Conservation (phyloP, 441 rosid genomes). For the Syzygium malaccense region DNA sequence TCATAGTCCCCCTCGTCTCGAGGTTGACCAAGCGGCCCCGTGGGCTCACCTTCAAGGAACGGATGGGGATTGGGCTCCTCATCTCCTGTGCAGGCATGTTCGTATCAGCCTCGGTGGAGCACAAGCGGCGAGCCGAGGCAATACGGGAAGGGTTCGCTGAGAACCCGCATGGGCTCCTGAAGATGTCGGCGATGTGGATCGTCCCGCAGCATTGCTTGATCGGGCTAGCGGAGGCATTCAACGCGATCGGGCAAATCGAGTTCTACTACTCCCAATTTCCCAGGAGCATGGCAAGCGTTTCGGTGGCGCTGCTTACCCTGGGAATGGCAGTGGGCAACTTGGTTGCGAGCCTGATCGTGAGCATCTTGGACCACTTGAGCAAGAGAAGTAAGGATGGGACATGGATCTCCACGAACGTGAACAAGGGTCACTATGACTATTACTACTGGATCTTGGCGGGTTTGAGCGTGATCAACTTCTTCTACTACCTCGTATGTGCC, state of each 20-base stretch:
- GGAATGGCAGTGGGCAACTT: conserved; percentile 32
- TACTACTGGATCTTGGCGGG: conserved; percentile 36
- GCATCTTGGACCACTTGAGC: conserved; percentile 10
- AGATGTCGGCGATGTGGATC: conserved; percentile 40
- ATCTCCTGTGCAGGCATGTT: conserved; percentile 25
- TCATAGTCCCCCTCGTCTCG: conserved; percentile 24
- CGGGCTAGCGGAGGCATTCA: conserved; percentile 37
- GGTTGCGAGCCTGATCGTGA: conserved; percentile 28
- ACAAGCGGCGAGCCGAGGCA: conserved; percentile 19
- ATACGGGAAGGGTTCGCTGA: conserved; percentile 15
- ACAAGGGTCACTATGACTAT: conserved; percentile 40
- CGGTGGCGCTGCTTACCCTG: conserved; percentile 25
- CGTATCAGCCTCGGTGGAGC: conserved; percentile 30
- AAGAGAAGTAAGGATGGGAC: conserved; percentile 14
- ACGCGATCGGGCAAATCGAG: conserved; percentile 41
- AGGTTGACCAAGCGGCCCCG: conserved; percentile 16
- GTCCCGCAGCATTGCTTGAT: conserved; percentile 29
- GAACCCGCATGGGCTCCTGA: conserved; percentile 1
- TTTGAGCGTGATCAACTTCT: conserved; percentile 27
- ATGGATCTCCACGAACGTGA: conserved; percentile 38
- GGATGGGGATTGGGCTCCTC: conserved; percentile 40
- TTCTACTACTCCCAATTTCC: conserved; percentile 48
- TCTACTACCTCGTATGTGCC: conserved; percentile 25
- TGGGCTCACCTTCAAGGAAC: conserved; percentile 27
- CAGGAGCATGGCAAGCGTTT: conserved; percentile 41